Base-by-base conservation (phyloP, 208 protist genomes). In the Vickermania spadyakhi region DNA sequence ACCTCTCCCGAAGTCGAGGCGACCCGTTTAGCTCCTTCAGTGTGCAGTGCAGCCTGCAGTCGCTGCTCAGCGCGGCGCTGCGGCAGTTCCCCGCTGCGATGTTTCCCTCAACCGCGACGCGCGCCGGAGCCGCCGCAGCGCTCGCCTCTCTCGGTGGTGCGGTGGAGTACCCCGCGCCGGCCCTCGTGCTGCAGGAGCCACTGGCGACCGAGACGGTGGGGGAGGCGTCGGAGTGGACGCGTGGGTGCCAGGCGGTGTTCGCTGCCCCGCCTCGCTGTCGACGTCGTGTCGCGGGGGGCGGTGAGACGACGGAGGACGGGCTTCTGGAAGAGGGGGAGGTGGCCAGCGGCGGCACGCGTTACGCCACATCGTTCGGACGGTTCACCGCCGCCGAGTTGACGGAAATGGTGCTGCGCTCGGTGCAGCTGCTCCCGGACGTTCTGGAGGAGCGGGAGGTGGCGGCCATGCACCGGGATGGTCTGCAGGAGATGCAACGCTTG, bases 381-480 rank as follows among this genome's bases (percentile, higher is more conserved):
- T 65, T 86, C 7, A 71, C 76, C 0, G 66, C 76, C 1, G 60
- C 68, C 18, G 63, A 67, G 2, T 62, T 91, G 18, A 78, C 82
- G n/a, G 78, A 91, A 28, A 88, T 88, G 78, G 81, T 91, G 52
- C 73, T 91, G 56, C 56, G 88, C 73, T 29, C 58, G 87, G 3
- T 67, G n/a, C n/a, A n/a, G n/a, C n/a, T 61, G 22, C 60, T 59
- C 56, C 70, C 88, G 59, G 66, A 79, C 52, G 66, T 70, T 27
- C 60, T 73, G 22, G 69, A 50, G 52, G 72, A 77, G 60, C 72
- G 80, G 21, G 60, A 31, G 2, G 76, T 92, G 1, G 70, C 72
- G 31, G 62, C 63, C 13, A 27, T 77, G 21, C 85, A 92, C 66
- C 54, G 70, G 21, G 62, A 67, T 14, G 85, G 85, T 0, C 64